These are phyloP conservation scores for Spathaspora gorwiae DNA, from an alignment of 805 yeast species.

Conservation along the genomic window DNA sequence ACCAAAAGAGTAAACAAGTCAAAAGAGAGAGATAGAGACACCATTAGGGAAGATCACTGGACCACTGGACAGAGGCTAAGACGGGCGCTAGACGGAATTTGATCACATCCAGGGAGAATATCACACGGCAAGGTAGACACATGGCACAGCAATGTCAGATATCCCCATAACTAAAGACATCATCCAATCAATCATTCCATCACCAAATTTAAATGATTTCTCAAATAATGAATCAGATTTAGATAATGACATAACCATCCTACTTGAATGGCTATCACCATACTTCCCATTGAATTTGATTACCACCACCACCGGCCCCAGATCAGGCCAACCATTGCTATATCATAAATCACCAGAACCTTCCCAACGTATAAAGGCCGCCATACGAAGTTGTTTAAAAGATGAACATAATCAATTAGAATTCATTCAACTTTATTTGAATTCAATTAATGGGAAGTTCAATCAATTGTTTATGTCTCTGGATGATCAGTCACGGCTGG, in stretches of 20 bases:
- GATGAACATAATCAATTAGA: conserved; percentile 28
- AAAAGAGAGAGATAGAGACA: too few relatives aligned
- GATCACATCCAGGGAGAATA: too few relatives aligned
- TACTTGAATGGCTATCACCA: conserved; percentile 31
- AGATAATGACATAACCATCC: conserved; percentile 31
- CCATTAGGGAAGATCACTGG: too few relatives aligned
- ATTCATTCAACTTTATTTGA: conserved; percentile 28
- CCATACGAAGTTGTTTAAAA: conserved; percentile 33
- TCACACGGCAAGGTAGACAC: too few relatives aligned
- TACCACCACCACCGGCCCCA: not conserved
- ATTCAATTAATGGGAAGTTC: conserved; percentile 24
- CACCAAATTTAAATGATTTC: conserved; percentile 11
- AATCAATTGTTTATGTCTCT: not conserved
- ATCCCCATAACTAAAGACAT: conserved; percentile 8
- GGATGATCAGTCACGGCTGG: too few relatives aligned
- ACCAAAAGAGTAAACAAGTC: too few relatives aligned
- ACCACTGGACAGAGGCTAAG: too few relatives aligned
- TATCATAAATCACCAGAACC: conserved; percentile 14
- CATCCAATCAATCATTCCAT: conserved; percentile 11
- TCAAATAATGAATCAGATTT: conserved; percentile 15
- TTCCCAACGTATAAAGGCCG: conserved; percentile 30
- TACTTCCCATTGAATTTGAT: conserved; percentile 14
- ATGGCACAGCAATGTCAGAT: too few relatives aligned
- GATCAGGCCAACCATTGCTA: not conserved
- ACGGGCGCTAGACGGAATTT: too few relatives aligned